These are phyloP conservation scores for Pythium biforme DNA, from an alignment of 352 stramenopile genomes.

Conservation along the genomic window DNA sequence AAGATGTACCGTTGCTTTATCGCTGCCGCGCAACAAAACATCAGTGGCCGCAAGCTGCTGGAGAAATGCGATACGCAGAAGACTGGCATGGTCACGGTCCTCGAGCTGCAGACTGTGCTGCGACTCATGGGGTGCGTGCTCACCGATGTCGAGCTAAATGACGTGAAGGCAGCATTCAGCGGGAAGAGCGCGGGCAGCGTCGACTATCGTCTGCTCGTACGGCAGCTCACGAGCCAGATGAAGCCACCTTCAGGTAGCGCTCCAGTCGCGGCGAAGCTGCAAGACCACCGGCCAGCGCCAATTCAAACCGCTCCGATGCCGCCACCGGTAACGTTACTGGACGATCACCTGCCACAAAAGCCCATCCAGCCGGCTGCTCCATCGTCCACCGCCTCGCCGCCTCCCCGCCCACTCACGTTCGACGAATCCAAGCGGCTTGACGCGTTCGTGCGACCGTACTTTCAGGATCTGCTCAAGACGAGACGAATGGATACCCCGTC, in stretches of 20 bases:
- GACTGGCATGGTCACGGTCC: conserved; percentile 50
- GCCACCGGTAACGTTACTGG: not conserved
- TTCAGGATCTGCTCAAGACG: conserved; percentile 47
- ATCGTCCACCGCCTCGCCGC: conserved; percentile 11
- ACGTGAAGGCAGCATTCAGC: conserved; percentile 51
- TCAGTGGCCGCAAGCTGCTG: conserved; percentile 67
- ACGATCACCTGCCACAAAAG: conserved; percentile 9
- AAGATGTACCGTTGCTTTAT: conserved; percentile 74
- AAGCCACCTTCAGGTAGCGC: conserved; percentile 8
- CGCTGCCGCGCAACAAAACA: conserved; percentile 63
- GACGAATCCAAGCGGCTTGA: conserved; percentile 51
- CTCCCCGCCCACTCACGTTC: conserved; percentile 24
- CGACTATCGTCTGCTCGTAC: conserved; percentile 48
- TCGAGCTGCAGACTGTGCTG: conserved; percentile 79
- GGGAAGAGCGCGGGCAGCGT: conserved; percentile 41
- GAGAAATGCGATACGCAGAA: conserved; percentile 66
- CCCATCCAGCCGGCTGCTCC: not conserved
- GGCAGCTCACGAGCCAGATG: conserved; percentile 44
- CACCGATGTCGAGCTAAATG: conserved; percentile 42
- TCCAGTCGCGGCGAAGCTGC: not conserved
- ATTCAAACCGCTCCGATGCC: conserved; percentile 14
- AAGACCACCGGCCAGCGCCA: conserved; percentile 14
- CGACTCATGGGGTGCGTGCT: conserved; percentile 72
- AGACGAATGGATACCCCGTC: conserved; percentile 31
- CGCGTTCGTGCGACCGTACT: conserved; percentile 43